phyloP scores from a whole-genome alignment of 495 filamentous ascomycete species.

The Recurvomyces mirabilis region DNA sequence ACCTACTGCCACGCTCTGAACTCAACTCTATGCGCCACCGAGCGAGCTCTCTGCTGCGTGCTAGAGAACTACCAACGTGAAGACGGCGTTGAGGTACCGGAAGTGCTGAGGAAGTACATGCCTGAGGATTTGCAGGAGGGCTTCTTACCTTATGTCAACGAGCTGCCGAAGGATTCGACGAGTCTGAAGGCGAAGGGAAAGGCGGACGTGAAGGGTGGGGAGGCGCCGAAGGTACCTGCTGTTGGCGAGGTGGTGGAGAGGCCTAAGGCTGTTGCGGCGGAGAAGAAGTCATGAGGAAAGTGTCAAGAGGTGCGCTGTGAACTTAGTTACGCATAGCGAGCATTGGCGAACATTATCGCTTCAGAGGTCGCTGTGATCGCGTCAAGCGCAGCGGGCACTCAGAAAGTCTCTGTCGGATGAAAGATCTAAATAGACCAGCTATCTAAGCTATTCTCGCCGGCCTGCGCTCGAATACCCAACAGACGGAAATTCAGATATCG shows the following conservation, averaged over 20 bases:
- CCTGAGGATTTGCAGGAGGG: constrained; percentile 64
- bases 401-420: too few species aligned
- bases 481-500: too few species aligned
- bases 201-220: constrained; percentile 11
- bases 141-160: constrained; percentile 79
- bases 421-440: too few species aligned
- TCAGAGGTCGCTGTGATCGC: too few species aligned
- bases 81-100: constrained; percentile 75
- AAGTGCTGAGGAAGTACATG: constrained; percentile 82
- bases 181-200: constrained; percentile 31
- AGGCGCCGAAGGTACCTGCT: constrained; percentile 11
- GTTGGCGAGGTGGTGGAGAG: constrained; percentile 21
- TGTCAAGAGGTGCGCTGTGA: too few species aligned
- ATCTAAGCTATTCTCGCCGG: too few species aligned
- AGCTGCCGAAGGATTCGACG: constrained; percentile 63
- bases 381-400: too few species aligned
- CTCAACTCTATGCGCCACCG: constrained; percentile 83
- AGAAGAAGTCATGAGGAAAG: constrained; percentile 13
- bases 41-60: constrained; percentile 85
- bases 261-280: constrained; percentile 19
- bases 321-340: too few species aligned
- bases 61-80: constrained; percentile 94
- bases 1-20: constrained; percentile 91
- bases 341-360: too few species aligned
- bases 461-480: too few species aligned